Evolutionary conservation across 148 eudicot species (phyloP).

Genomic region (Fagopyrum esculentum): DNA sequence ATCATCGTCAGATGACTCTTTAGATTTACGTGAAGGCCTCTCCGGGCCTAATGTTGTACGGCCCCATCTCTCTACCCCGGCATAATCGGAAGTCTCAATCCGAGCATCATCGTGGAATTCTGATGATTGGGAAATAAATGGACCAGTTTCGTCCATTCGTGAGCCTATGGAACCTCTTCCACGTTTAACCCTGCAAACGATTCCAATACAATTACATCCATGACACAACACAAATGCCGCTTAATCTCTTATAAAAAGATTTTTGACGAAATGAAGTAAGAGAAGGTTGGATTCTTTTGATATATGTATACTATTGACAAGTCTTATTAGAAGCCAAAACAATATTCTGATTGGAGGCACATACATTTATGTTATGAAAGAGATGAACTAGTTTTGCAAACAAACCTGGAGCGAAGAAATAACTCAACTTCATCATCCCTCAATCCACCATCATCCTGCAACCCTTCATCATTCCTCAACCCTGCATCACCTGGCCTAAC

Average conservation of each 20-base stretch:
- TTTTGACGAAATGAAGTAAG: neutral
- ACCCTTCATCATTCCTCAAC: conserved; percentile 60
- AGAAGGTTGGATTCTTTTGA: neutral
- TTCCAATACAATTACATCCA: conserved; percentile 5
- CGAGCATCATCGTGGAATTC: conserved; percentile 26
- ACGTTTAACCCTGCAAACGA: conserved; percentile 64
- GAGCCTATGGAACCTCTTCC: conserved; percentile 90
- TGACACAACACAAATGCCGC: neutral
- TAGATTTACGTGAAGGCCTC: conserved; percentile 38
- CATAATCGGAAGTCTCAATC: conserved; percentile 14
- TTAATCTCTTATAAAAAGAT: neutral
- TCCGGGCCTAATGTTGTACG: conserved; percentile 51
- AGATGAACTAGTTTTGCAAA: neutral
- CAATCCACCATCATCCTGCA: conserved; percentile 64
- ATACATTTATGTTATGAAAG: neutral
- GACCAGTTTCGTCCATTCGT: conserved; percentile 96
- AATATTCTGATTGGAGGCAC: neutral
- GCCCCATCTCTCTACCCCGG: conserved; percentile 18
- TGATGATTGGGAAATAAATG: conserved; percentile 43
- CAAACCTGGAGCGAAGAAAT: conserved; percentile 72
- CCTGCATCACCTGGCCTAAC: conserved; percentile 40
- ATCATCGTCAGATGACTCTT: conserved; percentile 39
- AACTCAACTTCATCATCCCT: conserved; percentile 74
- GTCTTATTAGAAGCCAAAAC: neutral
- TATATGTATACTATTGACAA: no score